phyloP scores from a whole-genome alignment of 768 basidiomycete species.

The Floccularia luteovirens region DNA sequence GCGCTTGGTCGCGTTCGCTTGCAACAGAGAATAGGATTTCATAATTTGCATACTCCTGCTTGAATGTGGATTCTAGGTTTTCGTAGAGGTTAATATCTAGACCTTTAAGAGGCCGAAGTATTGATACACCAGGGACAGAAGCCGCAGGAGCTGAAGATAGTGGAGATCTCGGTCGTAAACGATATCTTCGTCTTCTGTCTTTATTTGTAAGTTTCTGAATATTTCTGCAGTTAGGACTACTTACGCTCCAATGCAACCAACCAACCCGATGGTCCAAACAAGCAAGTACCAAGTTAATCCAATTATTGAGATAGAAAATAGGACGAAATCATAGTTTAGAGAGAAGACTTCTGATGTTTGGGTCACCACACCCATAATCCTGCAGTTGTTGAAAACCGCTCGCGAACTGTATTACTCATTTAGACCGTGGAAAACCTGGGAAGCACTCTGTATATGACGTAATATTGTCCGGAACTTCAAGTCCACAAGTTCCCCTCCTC shows the following conservation, averaged over 20 bases:
- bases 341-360: too few species aligned
- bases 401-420: too few species aligned
- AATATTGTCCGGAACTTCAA: too few species aligned
- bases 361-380: too few species aligned
- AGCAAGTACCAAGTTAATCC: constrained; percentile 54
- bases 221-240: constrained; percentile 17
- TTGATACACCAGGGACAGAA: constrained; percentile 80
- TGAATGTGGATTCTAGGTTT: constrained; percentile 90
- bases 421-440: neutral
- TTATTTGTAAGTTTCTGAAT: constrained; percentile 1
- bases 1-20: constrained; percentile 81
- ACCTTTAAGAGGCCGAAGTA: constrained; percentile 91
- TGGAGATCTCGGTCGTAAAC: constrained; percentile 56
- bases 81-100: constrained; percentile 94
- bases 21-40: constrained; percentile 91
- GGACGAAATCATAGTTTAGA: neutral
- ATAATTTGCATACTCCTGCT: constrained; percentile 85
- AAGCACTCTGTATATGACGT: too few species aligned
- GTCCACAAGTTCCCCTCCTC: too few species aligned
- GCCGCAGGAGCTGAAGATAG: constrained; percentile 36
- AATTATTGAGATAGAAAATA: constrained; percentile 22
- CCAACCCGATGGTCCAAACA: constrained; percentile 56
- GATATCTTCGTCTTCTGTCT: constrained; percentile 68
- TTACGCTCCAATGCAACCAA: constrained; percentile 69
- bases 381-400: too few species aligned